Base-by-base conservation (phyloP, 1,284 basidiomycete genomes). In the Vanrija sp. region DNA sequence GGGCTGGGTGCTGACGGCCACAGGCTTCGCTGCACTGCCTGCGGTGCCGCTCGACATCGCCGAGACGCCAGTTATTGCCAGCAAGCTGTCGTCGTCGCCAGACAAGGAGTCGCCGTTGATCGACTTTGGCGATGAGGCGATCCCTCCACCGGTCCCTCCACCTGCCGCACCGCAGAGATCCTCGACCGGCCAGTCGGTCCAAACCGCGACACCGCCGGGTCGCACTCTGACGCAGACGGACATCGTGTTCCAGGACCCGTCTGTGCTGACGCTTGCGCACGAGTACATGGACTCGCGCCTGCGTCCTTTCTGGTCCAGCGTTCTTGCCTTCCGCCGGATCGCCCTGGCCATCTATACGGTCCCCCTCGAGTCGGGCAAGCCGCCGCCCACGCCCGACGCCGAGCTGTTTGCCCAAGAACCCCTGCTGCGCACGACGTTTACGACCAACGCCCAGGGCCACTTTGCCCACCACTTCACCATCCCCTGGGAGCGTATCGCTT, bases 221-320 rank as follows among this genome's bases (percentile, higher is more conserved):
- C 12, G 31, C 12, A 31, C 31, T 31, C 31, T 31, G 31, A 31
- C 31, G 10, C 31, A 31, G 4, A 60, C 49, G 22, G 49, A 57
- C n/a, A n/a, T 39, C 53, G 69, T 56, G 48, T 71, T 65, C n/a
- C 62, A 61, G 2, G 76, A 81, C 41, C 50, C 61, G 6, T 47
- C 53, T 27, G 55, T 53, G n/a, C 60, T 69, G n/a, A 62, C 85
- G 8, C 79, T 78, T 4, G 80, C 82, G 27, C 86, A 90, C 60
- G 78, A 78, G 15, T 91, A 89, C 62, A 78, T 92, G 4, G 86
- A 89, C 66, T 72, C 78, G 7, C 83, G 89, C 1, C 75, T 92
- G 20, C 83, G 82, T 44, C 84, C 86, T 0, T 91, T 93, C 73
- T 91, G 72, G 65, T 66, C 67, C 0, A 64, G 59, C 23, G 64